These are phyloP conservation scores for Penicillium cataractarum DNA, from an alignment of 495 filamentous ascomycete genomes.

Conservation along the genomic window DNA sequence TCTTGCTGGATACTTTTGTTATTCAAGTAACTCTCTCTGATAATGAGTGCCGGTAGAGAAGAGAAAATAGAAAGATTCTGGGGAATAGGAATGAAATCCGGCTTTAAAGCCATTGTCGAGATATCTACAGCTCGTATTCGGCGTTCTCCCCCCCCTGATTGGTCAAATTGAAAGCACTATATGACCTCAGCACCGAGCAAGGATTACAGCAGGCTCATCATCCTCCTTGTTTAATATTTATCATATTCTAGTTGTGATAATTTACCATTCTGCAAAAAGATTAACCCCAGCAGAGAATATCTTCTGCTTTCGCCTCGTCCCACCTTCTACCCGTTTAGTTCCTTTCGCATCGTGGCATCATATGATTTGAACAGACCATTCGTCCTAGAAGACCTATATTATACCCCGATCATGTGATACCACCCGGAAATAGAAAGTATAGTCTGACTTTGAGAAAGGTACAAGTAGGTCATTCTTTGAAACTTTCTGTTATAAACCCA, in stretches of 20 bases:
- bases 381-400: not conserved
- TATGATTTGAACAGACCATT: not conserved
- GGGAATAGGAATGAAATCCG: not conserved
- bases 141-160: not conserved
- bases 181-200: not conserved
- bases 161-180: not conserved
- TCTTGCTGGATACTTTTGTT: not conserved
- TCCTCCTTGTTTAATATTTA: not conserved
- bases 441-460: not conserved
- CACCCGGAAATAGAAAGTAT: not conserved
- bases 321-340: not conserved
- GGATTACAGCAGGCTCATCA: not conserved
- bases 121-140: not conserved
- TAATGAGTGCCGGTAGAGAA: not conserved
- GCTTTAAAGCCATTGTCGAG: not conserved
- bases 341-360: not conserved
- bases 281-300: not conserved
- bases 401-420: not conserved
- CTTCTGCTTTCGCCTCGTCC: not conserved
- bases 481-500: not conserved
- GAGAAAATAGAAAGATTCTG: not conserved
- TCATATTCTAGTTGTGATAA: not conserved
- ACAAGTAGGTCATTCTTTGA: not conserved
- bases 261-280: not conserved
- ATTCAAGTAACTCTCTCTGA: not conserved